These are phyloP conservation scores for Sherardia arvensis DNA, from an alignment of 257 asterid species.

Conservation along the genomic window DNA sequence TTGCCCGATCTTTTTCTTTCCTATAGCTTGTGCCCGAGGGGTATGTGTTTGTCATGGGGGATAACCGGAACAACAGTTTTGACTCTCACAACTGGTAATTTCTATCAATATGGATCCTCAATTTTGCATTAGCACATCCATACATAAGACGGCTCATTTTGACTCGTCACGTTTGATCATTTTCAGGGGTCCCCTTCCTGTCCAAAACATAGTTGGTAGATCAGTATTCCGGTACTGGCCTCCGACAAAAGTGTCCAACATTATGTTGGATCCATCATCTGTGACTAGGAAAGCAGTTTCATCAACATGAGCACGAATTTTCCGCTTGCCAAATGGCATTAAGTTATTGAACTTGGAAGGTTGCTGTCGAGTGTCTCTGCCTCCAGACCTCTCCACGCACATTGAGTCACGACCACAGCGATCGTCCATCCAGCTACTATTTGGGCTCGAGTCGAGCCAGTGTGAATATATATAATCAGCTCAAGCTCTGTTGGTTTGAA, in stretches of 20 bases:
- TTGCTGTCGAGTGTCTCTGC: background rate
- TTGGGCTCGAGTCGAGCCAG: slow-evolving; percentile 4
- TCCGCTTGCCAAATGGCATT: background rate
- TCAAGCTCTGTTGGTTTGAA: too few relatives aligned
- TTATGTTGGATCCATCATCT: slow-evolving; percentile 3
- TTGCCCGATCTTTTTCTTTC: background rate
- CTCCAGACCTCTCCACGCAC: slow-evolving; percentile 1
- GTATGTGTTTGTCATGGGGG: slow-evolving; percentile 87
- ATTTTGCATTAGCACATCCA: background rate
- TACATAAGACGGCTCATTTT: background rate
- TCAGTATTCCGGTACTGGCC: slow-evolving; percentile 38
- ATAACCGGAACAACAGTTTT: slow-evolving; percentile 87
- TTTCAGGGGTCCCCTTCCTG: slow-evolving; percentile 34
- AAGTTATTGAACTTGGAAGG: background rate
- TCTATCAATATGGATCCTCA: background rate
- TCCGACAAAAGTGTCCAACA: slow-evolving; percentile 29
- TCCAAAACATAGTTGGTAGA: slow-evolving; percentile 31
- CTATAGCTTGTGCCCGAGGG: slow-evolving; percentile 82
- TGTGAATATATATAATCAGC: slow-evolving; percentile 21
- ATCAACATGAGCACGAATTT: slow-evolving; percentile 7
- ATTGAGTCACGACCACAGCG: background rate
- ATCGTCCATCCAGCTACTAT: background rate
- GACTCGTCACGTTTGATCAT: background rate
- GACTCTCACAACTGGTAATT: slow-evolving; percentile 88
- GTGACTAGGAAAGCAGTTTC: slow-evolving; percentile 7